These are phyloP conservation scores for Grigorovia jiainica DNA, from an alignment of 805 yeast species.

Conservation along the genomic window DNA sequence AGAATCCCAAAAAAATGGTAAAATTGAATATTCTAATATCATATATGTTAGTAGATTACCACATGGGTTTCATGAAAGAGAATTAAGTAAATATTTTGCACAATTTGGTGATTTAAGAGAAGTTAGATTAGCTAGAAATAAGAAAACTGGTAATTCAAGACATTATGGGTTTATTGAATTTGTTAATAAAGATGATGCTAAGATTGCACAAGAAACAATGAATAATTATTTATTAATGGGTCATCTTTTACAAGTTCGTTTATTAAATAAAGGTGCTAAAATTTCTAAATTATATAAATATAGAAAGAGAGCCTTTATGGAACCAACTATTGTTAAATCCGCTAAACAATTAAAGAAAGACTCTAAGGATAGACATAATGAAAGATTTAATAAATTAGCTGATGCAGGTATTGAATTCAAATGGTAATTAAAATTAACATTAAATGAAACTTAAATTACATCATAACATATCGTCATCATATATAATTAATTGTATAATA, in stretches of 20 bases:
- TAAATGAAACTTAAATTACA: too few species aligned
- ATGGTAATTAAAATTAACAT: slow-evolving; percentile 14
- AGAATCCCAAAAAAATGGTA: slow-evolving; percentile 11
- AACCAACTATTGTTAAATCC: slow-evolving; percentile 24
- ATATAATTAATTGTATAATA: too few species aligned
- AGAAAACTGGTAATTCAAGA: slow-evolving; percentile 81
- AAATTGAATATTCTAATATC: slow-evolving; percentile 45
- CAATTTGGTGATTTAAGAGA: slow-evolving; percentile 85
- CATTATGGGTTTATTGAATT: slow-evolving; percentile 91
- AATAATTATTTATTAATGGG: slow-evolving; percentile 85
- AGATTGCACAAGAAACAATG: slow-evolving; percentile 90
- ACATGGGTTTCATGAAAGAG: slow-evolving; percentile 79
- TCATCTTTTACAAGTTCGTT: slow-evolving; percentile 66
- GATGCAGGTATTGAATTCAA: slow-evolving; percentile 32
- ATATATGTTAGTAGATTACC: slow-evolving; percentile 90
- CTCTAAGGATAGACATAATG: slow-evolving; percentile 25
- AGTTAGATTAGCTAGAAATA: slow-evolving; percentile 77
- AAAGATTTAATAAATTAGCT: slow-evolving; percentile 27
- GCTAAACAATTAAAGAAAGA: slow-evolving; percentile 26
- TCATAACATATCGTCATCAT: too few species aligned
- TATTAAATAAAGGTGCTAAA: slow-evolving; percentile 39
- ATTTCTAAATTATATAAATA: slow-evolving; percentile 31
- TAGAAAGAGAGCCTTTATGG: slow-evolving; percentile 28
- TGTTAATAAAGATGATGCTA: slow-evolving; percentile 62
- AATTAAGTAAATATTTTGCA: slow-evolving; percentile 62